Conservation (phyloP, 225 moss, liverwort and hornwort species). For the Straminergon stramineum region DNA sequence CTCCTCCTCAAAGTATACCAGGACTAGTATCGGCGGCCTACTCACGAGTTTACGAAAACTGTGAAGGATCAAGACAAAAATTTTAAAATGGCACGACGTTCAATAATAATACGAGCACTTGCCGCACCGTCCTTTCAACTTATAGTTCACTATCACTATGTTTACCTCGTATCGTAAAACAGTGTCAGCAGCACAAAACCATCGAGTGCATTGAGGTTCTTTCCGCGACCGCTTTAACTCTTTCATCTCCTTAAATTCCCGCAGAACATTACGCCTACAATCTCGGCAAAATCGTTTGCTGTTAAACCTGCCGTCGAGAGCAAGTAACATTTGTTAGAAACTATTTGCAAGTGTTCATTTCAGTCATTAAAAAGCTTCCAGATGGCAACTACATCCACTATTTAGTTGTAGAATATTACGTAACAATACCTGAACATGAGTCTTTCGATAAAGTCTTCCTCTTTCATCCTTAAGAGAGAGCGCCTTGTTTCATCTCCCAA, state of each 20-base stretch:
- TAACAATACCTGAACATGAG: conserved; percentile 88
- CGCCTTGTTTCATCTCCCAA: conserved; percentile 96
- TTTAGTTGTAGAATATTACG: background rate
- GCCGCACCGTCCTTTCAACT: background rate
- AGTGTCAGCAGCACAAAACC: conserved; percentile 99
- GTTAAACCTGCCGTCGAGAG: conserved; percentile 68
- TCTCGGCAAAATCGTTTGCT: conserved; percentile 99
- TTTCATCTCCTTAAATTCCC: conserved; percentile 99
- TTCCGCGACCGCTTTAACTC: conserved; percentile 94
- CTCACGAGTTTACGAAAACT: background rate
- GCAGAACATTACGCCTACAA: conserved; percentile 98
- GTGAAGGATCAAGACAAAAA: background rate
- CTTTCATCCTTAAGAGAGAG: conserved; percentile 95
- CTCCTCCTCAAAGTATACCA: background rate
- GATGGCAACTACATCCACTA: background rate
- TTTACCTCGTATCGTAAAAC: conserved; percentile 94
- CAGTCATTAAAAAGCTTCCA: background rate
- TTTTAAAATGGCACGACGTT: background rate
- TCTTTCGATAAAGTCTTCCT: conserved; percentile 98
- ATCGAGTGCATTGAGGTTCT: conserved; percentile 89
- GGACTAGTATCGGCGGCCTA: background rate
- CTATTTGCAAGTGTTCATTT: background rate
- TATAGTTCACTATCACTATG: background rate
- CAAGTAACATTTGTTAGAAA: conserved; percentile 10
- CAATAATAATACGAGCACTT: background rate